A percentile compares a stretch with the other conserved stretches of the same genome.
phyloP scores from a whole-genome alignment of 371 early-diverging fungal species.

The Apophysomyces elegans region DNA sequence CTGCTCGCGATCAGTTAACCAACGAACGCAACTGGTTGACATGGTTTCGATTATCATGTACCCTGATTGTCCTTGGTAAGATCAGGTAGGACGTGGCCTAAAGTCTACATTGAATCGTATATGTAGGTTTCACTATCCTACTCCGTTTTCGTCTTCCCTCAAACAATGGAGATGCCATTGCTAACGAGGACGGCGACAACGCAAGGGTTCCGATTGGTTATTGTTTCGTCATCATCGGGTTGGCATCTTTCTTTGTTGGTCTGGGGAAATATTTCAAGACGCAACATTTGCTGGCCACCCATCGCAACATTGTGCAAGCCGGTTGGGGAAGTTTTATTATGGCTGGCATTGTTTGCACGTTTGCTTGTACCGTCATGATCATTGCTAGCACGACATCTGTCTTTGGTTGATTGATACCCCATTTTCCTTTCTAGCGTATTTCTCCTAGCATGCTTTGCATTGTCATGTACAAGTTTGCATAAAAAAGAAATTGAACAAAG shows the following conservation, averaged over 20 bases:
- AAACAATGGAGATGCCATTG: neutral
- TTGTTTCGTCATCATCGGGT: slow-evolving; percentile 40
- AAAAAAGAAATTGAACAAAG: no score
- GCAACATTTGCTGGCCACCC: slow-evolving; percentile 31
- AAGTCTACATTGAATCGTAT: neutral
- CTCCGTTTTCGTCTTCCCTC: slow-evolving; percentile 46
- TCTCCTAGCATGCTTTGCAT: neutral
- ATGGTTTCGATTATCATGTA: slow-evolving; percentile 44
- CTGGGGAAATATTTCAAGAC: slow-evolving; percentile 47
- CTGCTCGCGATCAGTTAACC: slow-evolving; percentile 45
- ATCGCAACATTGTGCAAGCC: slow-evolving; percentile 36
- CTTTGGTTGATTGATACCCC: neutral
- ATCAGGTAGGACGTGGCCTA: neutral
- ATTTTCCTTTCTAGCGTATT: neutral
- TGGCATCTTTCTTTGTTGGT: slow-evolving; percentile 31
- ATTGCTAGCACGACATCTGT: slow-evolving; percentile 18
- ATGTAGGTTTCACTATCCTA: slow-evolving; percentile 41
- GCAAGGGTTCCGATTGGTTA: slow-evolving; percentile 33
- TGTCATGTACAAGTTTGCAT: no score
- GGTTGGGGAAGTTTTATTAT: slow-evolving; percentile 44
- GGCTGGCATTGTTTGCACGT: slow-evolving; percentile 28
- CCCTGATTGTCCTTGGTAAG: slow-evolving; percentile 46
- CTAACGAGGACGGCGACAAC: slow-evolving; percentile 10
- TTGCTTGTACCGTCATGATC: slow-evolving; percentile 46
- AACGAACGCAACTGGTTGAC: slow-evolving; percentile 53